Base-by-base conservation (phyloP, 176 grass and related monocot genomes). In the Eleusine coracana region DNA sequence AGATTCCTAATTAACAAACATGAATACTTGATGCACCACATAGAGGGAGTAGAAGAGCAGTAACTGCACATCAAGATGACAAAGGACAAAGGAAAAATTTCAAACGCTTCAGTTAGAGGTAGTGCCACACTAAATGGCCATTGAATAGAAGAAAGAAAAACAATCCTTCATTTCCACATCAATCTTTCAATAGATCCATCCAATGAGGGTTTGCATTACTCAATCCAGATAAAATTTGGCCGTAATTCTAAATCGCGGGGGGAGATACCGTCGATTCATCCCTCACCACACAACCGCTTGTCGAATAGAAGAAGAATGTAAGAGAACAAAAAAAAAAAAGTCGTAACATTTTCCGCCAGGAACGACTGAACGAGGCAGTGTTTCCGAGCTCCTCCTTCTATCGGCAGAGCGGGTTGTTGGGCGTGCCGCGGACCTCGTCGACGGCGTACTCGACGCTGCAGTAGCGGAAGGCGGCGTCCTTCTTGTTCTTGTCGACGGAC, bases 181-280 rank as follows among this genome's bases (percentile, higher is more conserved):
- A 72, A 59, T 50, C 18, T 82, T 86, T 82, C 38, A 83, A 60
- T 84, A 40, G 36, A 52, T 68, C 1, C 59, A 82, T 67, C 40
- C 75, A 49, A 49, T 59, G 68, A 51, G 39, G 58, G 49, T 66
- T 66, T 81, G 45, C 82, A 89, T 81, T 88, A 37, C 49, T 76
- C 49, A 84, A 62, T 89, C 38, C 82, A 76, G 55, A 70, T 50
- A 85, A 45, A 81, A 81, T 80, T 25, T 73, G 44, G 73, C 66
- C 31, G 66, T 44, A 51, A 69, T 60, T 38, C 74, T 86, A 86
- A 73, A 34, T 49, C 59, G 63, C 27, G 75, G 84, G 88, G 88
- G 88, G 88, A 90, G 88, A 90, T 87, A 87, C 69, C 21, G 79
- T 79, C 51, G 69, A 83, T 63, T 87, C 88, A 90, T 90, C 88